Conservation (phyloP, 768 basidiomycete genomes). For the Lyophyllum shimeji region DNA sequence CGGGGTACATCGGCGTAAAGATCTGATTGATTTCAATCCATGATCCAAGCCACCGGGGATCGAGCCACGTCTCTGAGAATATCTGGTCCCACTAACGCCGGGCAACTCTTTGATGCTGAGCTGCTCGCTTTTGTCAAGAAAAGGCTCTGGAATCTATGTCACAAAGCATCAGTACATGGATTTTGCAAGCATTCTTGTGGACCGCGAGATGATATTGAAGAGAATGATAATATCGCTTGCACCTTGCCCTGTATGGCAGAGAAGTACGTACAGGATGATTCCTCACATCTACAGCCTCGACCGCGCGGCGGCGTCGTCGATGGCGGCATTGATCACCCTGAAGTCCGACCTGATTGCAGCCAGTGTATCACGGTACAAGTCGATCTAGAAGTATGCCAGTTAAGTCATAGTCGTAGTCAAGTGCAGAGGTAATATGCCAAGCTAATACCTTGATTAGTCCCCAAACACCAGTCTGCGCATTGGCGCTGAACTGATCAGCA, state of each 20-base stretch:
- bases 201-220: neutral
- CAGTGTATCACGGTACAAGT: conserved; percentile 57
- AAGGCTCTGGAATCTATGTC: neutral
- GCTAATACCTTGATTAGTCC: conserved; percentile 64
- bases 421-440: no score
- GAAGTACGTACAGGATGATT: neutral
- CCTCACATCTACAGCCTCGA: conserved; percentile 36
- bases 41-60: neutral
- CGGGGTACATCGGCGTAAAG: no score
- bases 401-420: neutral
- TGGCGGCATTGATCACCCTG: conserved; percentile 29
- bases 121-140: neutral
- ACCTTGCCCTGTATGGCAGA: neutral
- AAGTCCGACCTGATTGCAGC: conserved; percentile 39
- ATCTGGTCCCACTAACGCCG: neutral
- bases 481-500: conserved; percentile 48
- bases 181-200: neutral
- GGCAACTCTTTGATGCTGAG: no score
- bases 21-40: neutral
- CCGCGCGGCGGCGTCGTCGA: conserved; percentile 53
- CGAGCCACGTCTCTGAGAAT: neutral
- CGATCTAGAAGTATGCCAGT: conserved; percentile 35
- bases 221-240: neutral
- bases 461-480: conserved; percentile 65
- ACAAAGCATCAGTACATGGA: neutral